phyloP scores from a whole-genome alignment of 2,329 filamentous ascomycete species.

The Neonectria neomacrospora region DNA sequence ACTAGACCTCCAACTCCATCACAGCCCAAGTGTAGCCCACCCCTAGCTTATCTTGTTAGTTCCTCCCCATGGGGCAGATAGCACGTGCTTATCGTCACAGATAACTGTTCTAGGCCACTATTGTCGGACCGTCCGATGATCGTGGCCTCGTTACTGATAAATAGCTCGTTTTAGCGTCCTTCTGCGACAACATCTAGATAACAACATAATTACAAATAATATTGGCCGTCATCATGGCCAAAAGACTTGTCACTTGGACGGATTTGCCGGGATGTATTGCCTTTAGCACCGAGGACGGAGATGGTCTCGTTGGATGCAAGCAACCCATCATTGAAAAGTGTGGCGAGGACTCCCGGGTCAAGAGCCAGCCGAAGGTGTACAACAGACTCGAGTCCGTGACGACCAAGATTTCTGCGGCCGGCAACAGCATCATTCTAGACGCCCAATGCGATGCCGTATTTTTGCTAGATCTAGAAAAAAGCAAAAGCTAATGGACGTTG shows the following conservation, averaged over 20 bases:
- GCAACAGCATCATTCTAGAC: conserved; percentile 15
- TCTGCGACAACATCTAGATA: neutral
- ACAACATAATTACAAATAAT: neutral
- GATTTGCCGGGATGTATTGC: conserved; percentile 6
- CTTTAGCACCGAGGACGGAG: neutral
- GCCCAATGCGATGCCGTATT: conserved; percentile 1
- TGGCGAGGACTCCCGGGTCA: neutral
- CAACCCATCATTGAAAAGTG: conserved; percentile 2
- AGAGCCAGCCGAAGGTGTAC: conserved; percentile 8
- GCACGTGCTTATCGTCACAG: neutral
- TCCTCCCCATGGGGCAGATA: neutral
- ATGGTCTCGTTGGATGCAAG: conserved; percentile 10
- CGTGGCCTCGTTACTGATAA: neutral
- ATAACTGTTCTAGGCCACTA: neutral
- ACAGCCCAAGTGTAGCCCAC: neutral
- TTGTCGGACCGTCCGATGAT: neutral
- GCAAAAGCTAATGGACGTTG: neutral
- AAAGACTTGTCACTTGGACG: neutral
- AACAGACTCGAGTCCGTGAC: conserved; percentile 3
- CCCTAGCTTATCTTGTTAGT: neutral
- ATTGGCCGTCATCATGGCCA: conserved; percentile 1
- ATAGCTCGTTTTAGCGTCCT: neutral
- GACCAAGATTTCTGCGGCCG: neutral
- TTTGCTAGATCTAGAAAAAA: neutral
- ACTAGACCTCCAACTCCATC: neutral